Evolutionary conservation across 2,329 filamentous ascomycete genomes (phyloP), one percentile per base, ranked within the genome.

Genomic region (Ascochyta pisi): DNA sequence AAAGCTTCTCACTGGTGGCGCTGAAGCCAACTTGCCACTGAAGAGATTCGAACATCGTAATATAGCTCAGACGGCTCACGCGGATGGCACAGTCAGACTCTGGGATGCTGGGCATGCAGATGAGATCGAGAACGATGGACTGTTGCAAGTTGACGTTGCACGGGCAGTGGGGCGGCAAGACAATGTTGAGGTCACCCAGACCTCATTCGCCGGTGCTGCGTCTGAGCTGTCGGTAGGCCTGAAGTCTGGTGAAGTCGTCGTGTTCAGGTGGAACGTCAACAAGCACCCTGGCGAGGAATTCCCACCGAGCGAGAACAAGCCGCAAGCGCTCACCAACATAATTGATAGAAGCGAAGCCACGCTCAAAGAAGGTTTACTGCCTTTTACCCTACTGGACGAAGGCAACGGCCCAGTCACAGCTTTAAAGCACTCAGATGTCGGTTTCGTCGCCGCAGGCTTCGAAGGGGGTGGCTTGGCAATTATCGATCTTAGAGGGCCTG

Each of bases 31-130:
- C 5, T 86, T 87, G 60, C 86, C 88, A 6, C 79, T 91, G 37
- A 90, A 91, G 66, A 82, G 91, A 59, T 93, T 91, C 65, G 92
- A 96, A 68, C 84, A 88, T 58, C 86, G 95, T 43, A 96, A 92
- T 54, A 85, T 98, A 40, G 84, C 96, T 6, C 89, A 94, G 58
- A 91, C 91, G 4, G 89, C 92, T 0, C 94, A 99, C 73, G 92
- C 89, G 3, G 95, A 99, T 75, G 92, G 93, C 49, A 96, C 90
- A 0, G 82, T 99, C n/a, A 84, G 93, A 29, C 81, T 98, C 6
- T 99, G 93, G 92, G 95, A 99, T 75, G 86, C 89, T 19, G 95
- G 95, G 0, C 90, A 96, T 68, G 90, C 87, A 13, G 95, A 99
- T 70, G 91, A 97, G 68, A 90, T 99, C 46, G 95, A 99, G 75